phyloP scores from a whole-genome alignment of 2,329 filamentous ascomycete genomes.

The Sporothrix curviconia region DNA sequence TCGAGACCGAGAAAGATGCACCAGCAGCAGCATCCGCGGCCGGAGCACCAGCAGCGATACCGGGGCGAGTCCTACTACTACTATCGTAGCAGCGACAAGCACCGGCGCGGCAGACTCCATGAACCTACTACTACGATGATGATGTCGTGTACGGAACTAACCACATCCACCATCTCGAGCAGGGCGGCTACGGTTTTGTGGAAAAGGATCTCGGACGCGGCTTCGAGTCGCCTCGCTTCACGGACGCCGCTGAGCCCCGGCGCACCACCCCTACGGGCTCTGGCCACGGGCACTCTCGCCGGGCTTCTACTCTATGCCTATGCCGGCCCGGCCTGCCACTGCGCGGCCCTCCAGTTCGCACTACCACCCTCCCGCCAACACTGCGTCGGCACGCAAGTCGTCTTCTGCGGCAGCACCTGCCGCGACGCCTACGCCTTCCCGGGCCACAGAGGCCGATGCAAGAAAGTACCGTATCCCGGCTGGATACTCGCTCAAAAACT shows the following conservation, averaged over 20 bases:
- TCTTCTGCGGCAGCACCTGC: constrained; percentile 25
- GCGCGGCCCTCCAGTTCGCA: constrained; percentile 40
- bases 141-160: constrained; percentile 53
- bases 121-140: constrained; percentile 35
- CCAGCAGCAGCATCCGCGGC: constrained; percentile 26
- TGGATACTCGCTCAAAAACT: constrained; percentile 95
- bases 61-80: not conserved
- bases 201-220: constrained; percentile 30
- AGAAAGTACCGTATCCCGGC: constrained; percentile 67
- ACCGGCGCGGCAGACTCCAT: constrained; percentile 26
- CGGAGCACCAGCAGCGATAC: too few relatives aligned
- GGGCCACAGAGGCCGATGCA: constrained; percentile 55
- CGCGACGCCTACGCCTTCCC: constrained; percentile 30
- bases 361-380: constrained; percentile 31
- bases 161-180: constrained; percentile 46
- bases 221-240: constrained; percentile 37
- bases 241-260: constrained; percentile 32
- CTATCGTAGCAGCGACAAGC: not conserved
- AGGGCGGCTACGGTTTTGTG: constrained; percentile 36
- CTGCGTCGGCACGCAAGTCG: constrained; percentile 9
- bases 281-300: constrained; percentile 25
- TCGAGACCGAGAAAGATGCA: constrained; percentile 38
- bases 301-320: constrained; percentile 18
- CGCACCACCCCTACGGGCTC: constrained; percentile 35
- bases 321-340: constrained; percentile 47